Percentiles rank a stretch among this genome's conserved stretches.
These are phyloP conservation scores for Claviceps sp. DNA, from an alignment of 2,329 filamentous ascomycete genomes.

Conservation along the genomic window DNA sequence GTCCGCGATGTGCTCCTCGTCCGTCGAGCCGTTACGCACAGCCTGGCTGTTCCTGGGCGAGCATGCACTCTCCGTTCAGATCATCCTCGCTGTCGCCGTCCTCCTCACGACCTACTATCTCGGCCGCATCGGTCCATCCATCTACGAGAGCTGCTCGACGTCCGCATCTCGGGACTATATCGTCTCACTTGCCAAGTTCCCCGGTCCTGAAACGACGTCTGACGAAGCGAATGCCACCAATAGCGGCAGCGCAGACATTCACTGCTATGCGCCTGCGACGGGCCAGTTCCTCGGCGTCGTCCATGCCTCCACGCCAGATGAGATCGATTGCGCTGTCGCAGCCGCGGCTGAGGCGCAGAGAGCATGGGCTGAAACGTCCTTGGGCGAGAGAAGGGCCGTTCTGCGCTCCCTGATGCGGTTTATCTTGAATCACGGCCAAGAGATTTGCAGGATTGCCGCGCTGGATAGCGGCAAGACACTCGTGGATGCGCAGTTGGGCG, in stretches of 20 bases:
- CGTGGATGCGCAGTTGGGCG: constrained; percentile 84
- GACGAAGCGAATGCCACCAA: constrained; percentile 49
- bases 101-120: constrained; percentile 18
- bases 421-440: constrained; percentile 76
- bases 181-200: constrained; percentile 48
- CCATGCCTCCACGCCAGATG: constrained; percentile 61
- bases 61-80: constrained; percentile 13
- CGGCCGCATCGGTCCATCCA: constrained; percentile 12
- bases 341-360: constrained; percentile 62
- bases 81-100: constrained; percentile 9
- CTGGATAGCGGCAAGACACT: constrained; percentile 94
- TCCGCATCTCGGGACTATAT: constrained; percentile 40
- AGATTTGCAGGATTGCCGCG: constrained; percentile 73
- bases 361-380: constrained; percentile 66
- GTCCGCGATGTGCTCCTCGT: neutral
- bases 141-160: constrained; percentile 14
- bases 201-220: constrained; percentile 40
- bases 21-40: constrained; percentile 2
- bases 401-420: constrained; percentile 70
- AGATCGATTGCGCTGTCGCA: constrained; percentile 66
- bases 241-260: constrained; percentile 53
- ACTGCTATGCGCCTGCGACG: constrained; percentile 83
- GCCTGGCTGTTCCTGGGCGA: constrained; percentile 4
- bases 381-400: constrained; percentile 63
- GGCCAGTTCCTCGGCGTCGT: constrained; percentile 69